Evolutionary conservation across 1,284 basidiomycete species (phyloP), one percentile per base, ranked within the genome.

Genomic region (Violaceomyces palustris): DNA sequence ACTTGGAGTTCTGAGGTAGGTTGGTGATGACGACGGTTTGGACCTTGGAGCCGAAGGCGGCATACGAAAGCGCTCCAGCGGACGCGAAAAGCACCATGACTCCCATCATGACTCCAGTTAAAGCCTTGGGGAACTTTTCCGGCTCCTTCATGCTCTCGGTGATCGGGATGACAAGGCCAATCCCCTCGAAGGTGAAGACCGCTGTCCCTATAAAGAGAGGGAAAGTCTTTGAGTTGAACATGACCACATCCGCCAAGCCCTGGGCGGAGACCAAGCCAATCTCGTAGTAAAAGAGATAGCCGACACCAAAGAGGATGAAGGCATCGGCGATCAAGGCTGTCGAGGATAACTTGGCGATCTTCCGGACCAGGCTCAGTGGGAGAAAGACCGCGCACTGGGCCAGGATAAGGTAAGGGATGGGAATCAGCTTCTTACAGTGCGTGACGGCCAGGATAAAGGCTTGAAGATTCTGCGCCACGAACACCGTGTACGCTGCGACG

Each of bases 121-220:
- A 76, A 1, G 87, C 89, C 32, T 75, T 78, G 2, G 93, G 91
- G 79, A 98, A 96, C 75, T 88, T 90, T 64, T 83, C 82, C 2
- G 94, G 94, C 74, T 97, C 67, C 44, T 64, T 63, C 93, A 99
- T 98, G 5, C 89, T 84, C 71, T 99, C 92, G 7, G 89, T 91
- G 64, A 98, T 96, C 10, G 94, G 93, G 59, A 98, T 90, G 53
- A 98, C 86, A 74, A 98, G 77, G 36, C 94, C 93, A 60, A 98
- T 89, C 14, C 93, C 93, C 75, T 98, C 94, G 61, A 98, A 99
- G 0, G 94, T 91, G 74, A 97, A 98, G 18, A 98, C 93, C 4
- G 93, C 93, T 14, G 94, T 97, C 19, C 90, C 94, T 55, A 98
- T 88, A 51, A 98, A 82, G 17, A 98, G 77, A 0, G 93, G 85